A percentile compares a stretch with the other conserved stretches of the same genome.
Conservation (phyloP, 2,329 filamentous ascomycete genomes). For the Colletotrichum lentis region DNA sequence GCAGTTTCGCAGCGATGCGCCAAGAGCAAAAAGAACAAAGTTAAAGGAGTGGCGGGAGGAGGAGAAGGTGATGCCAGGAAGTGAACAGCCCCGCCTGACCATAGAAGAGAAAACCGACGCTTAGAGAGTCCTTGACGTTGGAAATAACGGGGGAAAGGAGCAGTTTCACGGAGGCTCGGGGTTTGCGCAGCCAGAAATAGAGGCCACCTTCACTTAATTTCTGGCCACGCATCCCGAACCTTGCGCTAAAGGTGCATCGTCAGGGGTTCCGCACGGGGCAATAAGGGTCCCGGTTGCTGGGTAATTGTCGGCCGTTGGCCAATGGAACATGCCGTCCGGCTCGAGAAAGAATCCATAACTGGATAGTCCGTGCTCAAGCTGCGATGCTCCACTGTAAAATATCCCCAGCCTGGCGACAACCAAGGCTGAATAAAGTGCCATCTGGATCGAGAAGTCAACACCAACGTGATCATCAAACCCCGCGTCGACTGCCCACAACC, state of each 20-base stretch:
- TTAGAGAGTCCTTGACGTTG: constrained; percentile 7
- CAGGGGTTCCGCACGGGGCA: constrained; percentile 35
- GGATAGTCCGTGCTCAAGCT: constrained; percentile 33
- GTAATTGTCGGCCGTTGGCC: constrained; percentile 29
- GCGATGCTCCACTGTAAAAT: constrained; percentile 32
- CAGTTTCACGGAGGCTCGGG: background rate
- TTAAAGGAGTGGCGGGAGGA: constrained; percentile 33
- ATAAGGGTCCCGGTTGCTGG: constrained; percentile 13
- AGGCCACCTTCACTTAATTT: constrained; percentile 50
- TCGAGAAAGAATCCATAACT: constrained; percentile 13
- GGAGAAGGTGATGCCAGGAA: constrained; percentile 30
- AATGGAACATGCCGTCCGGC: constrained; percentile 31
- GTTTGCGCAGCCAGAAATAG: constrained; percentile 37
- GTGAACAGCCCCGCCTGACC: constrained; percentile 32
- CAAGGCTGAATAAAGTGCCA: constrained; percentile 23
- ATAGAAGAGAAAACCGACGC: constrained; percentile 26
- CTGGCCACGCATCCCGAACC: constrained; percentile 34
- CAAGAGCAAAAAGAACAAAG: constrained; percentile 40
- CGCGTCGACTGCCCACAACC: background rate
- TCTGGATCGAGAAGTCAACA: constrained; percentile 7
- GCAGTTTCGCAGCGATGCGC: constrained; percentile 29
- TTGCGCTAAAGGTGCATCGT: constrained; percentile 30
- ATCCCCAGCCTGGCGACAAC: constrained; percentile 32
- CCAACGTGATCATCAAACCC: constrained; percentile 5
- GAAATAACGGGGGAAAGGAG: background rate